Conservation (phyloP, 306 rosid species). For the Vigna nakashimae region DNA sequence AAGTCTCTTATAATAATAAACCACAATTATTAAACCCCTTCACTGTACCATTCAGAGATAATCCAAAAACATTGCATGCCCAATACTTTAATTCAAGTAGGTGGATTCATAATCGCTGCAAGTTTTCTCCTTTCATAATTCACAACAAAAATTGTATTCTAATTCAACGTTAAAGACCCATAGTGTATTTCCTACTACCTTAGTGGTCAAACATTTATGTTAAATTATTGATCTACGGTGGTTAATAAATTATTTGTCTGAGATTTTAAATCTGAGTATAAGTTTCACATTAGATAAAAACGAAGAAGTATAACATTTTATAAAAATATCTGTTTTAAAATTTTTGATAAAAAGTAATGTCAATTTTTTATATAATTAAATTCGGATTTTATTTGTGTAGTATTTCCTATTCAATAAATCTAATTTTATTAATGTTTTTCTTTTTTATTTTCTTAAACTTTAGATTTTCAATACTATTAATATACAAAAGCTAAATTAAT, state of each 20-base stretch:
- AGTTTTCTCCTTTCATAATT: not conserved
- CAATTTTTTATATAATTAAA: too few relatives aligned
- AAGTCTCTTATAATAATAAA: conserved; percentile 49
- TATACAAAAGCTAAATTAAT: too few relatives aligned
- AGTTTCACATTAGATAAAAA: rapidly evolving
- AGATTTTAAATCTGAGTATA: too few relatives aligned
- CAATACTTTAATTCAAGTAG: conserved; percentile 31
- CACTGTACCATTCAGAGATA: conserved; percentile 7
- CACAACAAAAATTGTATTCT: not conserved
- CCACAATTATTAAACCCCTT: conserved; percentile 20
- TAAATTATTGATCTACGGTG: conserved; percentile 7
- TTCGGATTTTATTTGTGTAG: too few relatives aligned
- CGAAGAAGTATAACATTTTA: too few relatives aligned
- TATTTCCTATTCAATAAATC: too few relatives aligned
- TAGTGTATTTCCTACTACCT: conserved; percentile 25
- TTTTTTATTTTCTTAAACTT: too few relatives aligned
- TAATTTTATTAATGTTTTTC: too few relatives aligned
- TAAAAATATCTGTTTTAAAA: too few relatives aligned
- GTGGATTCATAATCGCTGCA: conserved; percentile 10
- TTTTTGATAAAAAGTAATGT: too few relatives aligned
- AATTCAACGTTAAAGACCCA: not conserved
- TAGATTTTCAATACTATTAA: too few relatives aligned
- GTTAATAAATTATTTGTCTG: not conserved
- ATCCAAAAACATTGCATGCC: not conserved
- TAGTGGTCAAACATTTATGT: not conserved